These are phyloP conservation scores for Syzygium syzygioides DNA, from an alignment of 441 rosid species.

Conservation along the genomic window DNA sequence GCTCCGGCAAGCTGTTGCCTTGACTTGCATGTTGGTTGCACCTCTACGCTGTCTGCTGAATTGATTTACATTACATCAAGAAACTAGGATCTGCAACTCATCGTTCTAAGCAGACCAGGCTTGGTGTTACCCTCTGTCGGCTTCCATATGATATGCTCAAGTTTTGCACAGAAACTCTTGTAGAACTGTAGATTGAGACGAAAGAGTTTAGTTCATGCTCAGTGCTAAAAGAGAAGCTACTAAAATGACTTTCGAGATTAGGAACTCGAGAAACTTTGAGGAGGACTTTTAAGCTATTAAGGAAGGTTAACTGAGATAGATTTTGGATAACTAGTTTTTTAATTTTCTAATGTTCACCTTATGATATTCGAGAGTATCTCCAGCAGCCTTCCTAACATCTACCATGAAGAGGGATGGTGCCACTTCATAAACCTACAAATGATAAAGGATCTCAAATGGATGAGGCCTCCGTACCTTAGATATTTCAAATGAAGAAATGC, in stretches of 20 bases:
- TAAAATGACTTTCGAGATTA: not conserved
- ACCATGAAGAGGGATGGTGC: conserved; percentile 92
- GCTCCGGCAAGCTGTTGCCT: not conserved
- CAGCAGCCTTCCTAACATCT: conserved; percentile 84
- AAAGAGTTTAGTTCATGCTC: not conserved
- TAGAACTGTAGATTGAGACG: conserved; percentile 47
- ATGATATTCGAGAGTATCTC: conserved; percentile 87
- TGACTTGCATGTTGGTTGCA: not conserved
- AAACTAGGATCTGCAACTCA: not conserved
- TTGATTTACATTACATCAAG: not conserved
- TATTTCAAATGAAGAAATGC: not conserved
- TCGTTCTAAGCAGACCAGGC: conserved; percentile 18
- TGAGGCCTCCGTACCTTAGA: not conserved
- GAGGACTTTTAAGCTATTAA: not conserved
- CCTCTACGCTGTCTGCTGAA: not conserved
- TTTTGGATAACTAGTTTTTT: not conserved
- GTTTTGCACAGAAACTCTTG: conserved; percentile 67
- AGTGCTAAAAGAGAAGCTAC: not conserved
- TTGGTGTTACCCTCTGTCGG: conserved; percentile 39
- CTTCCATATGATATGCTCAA: conserved; percentile 78
- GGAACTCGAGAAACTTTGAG: not conserved
- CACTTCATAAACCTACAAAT: conserved; percentile 69
- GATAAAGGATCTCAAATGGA: not conserved
- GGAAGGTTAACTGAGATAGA: not conserved
- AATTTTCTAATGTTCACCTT: conserved; percentile 37